Base-by-base conservation (phyloP, 257 asterid genomes). In the Solanum lycopersicoides region DNA sequence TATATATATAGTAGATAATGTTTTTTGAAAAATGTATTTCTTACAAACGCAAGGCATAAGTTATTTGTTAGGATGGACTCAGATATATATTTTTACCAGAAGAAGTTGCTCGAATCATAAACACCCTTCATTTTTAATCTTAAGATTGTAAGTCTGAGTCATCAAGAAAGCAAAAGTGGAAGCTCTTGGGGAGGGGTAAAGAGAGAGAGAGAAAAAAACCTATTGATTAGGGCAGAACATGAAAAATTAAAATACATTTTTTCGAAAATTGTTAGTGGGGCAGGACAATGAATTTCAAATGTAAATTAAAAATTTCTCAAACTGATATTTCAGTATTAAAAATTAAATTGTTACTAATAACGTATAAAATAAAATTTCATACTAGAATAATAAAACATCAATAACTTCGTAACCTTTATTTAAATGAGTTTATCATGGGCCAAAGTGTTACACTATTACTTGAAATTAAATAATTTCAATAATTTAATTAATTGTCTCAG, bases 101-200 rank as follows among this genome's bases (percentile, higher is more conserved):
- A 37, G 39, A 37, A 1, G 39, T 37, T 37, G 39, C 39, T 37
- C 39, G 39, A 37, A 35, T 35, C 4, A 5, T 35, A 35, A 35
- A 1, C 1, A 0, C 0, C 6, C 1, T 35, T 1, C 6, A 35
- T 35, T 35, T 35, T 1, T 1, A 35, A 35, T 35, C 7, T 35
- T 5, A 37, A 37, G 1, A 37, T 37, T 37, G 39, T 6, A 7
- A 37, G 7, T 37, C 1, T 1, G 2, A 37, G 39, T 37, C 7
- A 35, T 35, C 1, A 37, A 37, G 2, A 37, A 37, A 37, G 7
- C 7, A 6, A 37, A 37, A 1, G 6, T 6, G 7, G 0, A 37
- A 37, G 39, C 39, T 5, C 7, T 37, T 6, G 39, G 39, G 39
- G 37, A 37, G 6, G 39, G 39, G 39, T 37, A 37, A 6, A 37